phyloP scores from a whole-genome alignment of 306 rosid species.

The Abrus pulchellus region DNA sequence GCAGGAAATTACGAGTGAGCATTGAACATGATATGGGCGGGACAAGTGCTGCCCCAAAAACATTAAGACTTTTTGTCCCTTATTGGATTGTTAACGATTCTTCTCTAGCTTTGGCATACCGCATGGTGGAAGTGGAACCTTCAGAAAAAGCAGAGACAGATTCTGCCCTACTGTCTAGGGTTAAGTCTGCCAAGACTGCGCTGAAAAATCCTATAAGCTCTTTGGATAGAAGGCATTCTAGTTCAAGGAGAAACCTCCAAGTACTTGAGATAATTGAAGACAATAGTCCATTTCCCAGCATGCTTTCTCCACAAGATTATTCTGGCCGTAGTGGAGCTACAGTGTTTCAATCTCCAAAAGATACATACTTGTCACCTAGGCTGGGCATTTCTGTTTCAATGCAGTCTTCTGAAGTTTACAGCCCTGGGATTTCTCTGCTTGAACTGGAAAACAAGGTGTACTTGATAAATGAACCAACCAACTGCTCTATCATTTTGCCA shows the following conservation, averaged over 20 bases:
- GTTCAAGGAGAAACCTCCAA: constrained; percentile 69
- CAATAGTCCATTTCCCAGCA: constrained; percentile 81
- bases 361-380: constrained; percentile 75
- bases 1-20: constrained; percentile 93
- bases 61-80: constrained; percentile 85
- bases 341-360: constrained; percentile 83
- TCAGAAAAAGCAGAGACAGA: constrained; percentile 74
- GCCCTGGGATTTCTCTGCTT: constrained; percentile 87
- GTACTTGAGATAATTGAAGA: constrained; percentile 93
- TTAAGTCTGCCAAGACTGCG: constrained; percentile 80
- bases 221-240: constrained; percentile 74
- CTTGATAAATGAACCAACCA: constrained; percentile 38
- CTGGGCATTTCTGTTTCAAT: constrained; percentile 89
- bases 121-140: constrained; percentile 92
- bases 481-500: constrained; percentile 11
- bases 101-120: constrained; percentile 80
- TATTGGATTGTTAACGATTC: constrained; percentile 95
- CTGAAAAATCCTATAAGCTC: constrained; percentile 79
- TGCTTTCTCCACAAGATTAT: constrained; percentile 96
- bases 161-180: constrained; percentile 67
- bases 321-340: constrained; percentile 70
- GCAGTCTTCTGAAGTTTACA: constrained; percentile 68
- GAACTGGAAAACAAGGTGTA: constrained; percentile 97
- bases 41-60: constrained; percentile 86
- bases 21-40: constrained; percentile 97